Percentiles rank a stretch among this genome's conserved stretches.
Conservation (phyloP, 257 asterid genomes). For the Solanum chmielewskii region DNA sequence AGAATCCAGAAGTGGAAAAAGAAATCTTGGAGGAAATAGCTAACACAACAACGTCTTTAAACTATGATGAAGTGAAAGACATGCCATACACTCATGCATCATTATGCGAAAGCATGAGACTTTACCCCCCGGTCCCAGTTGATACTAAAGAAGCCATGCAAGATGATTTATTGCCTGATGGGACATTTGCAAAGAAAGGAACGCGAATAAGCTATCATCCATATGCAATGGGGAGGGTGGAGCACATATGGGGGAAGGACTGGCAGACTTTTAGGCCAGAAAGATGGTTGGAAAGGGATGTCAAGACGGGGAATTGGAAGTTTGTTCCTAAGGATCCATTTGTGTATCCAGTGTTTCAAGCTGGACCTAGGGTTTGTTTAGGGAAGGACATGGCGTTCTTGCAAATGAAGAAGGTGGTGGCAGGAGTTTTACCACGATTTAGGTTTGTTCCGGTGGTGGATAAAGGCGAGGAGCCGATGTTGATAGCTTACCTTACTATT, state of each 20-base stretch:
- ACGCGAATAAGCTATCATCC: neutral
- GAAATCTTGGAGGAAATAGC: neutral
- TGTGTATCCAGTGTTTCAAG: constrained; percentile 4
- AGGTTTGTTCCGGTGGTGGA: neutral
- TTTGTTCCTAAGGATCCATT: neutral
- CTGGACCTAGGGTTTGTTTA: constrained; percentile 8
- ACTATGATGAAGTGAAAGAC: neutral
- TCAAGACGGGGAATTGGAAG: neutral
- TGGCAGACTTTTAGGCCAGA: neutral
- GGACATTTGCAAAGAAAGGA: neutral
- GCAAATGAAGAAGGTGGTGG: constrained; percentile 4
- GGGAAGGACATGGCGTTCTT: constrained; percentile 7
- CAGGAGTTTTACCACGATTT: neutral
- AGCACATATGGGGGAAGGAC: constrained; percentile 3
- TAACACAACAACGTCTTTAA: neutral
- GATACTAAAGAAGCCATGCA: neutral
- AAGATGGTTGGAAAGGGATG: constrained; percentile 2
- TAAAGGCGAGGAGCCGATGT: neutral
- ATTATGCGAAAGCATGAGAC: constrained; percentile 7
- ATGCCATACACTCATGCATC: constrained; percentile 8
- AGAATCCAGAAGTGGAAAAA: constrained; percentile 1
- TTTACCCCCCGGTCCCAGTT: constrained; percentile 1
- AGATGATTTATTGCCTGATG: constrained; percentile 5
- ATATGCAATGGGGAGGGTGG: constrained; percentile 11
- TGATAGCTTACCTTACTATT: neutral